phyloP scores from a whole-genome alignment of 176 grass and related monocot genomes.

The Musa acuminata region DNA sequence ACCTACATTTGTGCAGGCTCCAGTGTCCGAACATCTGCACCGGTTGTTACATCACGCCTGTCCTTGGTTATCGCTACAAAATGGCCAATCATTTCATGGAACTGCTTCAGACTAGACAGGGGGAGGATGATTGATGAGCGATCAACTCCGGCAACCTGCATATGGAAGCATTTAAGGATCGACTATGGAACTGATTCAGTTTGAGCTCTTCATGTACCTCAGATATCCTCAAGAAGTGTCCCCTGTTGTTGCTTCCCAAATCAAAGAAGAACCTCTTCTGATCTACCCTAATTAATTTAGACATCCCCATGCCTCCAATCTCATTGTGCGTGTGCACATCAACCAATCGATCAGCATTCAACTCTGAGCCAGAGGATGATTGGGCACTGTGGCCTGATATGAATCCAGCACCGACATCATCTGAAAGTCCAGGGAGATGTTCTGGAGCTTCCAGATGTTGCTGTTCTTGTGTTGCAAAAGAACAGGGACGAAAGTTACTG shows the following conservation, averaged over 20 bases:
- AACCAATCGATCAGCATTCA: constrained; percentile 58
- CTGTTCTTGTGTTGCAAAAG: constrained; percentile 4
- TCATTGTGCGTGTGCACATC: constrained; percentile 70
- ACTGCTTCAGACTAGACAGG: constrained; percentile 75
- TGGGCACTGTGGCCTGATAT: constrained; percentile 72
- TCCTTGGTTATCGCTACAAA: constrained; percentile 98
- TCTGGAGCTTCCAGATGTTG: constrained; percentile 81
- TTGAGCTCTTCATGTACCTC: constrained; percentile 36
- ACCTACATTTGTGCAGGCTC: constrained; percentile 67
- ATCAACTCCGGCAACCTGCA: constrained; percentile 81
- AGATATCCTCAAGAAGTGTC: constrained; percentile 88
- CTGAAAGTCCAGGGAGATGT: constrained; percentile 63
- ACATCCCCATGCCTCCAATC: constrained; percentile 69
- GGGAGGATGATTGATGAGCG: constrained; percentile 94
- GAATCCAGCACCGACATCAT: constrained; percentile 95
- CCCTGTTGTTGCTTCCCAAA: constrained; percentile 85
- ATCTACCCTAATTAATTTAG: constrained; percentile 92
- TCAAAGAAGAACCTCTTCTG: constrained; percentile 98
- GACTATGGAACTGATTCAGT: background rate
- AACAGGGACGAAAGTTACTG: no score
- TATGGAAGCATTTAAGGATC: background rate
- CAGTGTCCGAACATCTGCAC: background rate
- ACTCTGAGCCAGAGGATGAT: constrained; percentile 45
- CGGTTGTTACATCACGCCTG: constrained; percentile 70
- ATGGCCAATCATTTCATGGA: constrained; percentile 95